A percentile compares a stretch with the other conserved stretches of the same genome.
phyloP scores from a whole-genome alignment of 345 rosid genomes.

The Lagerstroemia speciosa region DNA sequence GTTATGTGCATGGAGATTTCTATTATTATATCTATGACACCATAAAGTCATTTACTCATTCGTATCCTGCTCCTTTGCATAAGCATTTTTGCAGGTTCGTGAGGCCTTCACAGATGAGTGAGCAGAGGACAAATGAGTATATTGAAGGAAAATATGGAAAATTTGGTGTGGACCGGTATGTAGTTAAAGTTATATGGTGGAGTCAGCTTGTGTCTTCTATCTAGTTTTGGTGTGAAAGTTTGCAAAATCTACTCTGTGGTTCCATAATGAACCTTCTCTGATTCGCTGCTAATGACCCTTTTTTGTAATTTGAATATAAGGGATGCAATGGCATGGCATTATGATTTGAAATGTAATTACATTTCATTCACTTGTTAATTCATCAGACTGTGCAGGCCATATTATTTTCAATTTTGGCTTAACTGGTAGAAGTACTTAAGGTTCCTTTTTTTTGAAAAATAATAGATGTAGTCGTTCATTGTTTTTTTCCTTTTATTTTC shows the following conservation, averaged over 20 bases:
- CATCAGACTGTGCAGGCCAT: background rate
- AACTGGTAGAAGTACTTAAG: too few species aligned
- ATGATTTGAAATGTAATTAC: background rate
- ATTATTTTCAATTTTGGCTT: too few species aligned
- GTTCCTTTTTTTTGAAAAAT: too few species aligned
- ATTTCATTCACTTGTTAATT: background rate
- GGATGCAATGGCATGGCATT: background rate
- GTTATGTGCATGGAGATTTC: background rate
- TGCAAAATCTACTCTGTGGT: background rate
- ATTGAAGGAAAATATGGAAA: slow-evolving; percentile 81
- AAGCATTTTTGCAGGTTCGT: slow-evolving; percentile 56
- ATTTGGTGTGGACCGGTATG: slow-evolving; percentile 85
- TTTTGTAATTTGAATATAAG: background rate
- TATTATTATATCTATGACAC: background rate
- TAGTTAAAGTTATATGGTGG: background rate
- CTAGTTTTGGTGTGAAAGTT: background rate
- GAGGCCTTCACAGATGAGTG: slow-evolving; percentile 72
- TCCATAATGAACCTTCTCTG: background rate
- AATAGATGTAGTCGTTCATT: background rate
- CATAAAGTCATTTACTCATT: background rate
- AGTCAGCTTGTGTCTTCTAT: background rate
- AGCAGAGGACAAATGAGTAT: slow-evolving; percentile 59
- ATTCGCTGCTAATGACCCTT: background rate
- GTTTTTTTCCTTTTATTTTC: too few species aligned
- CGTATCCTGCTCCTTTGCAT: background rate